phyloP scores from a whole-genome alignment of 306 rosid species.

The Quercus suber region DNA sequence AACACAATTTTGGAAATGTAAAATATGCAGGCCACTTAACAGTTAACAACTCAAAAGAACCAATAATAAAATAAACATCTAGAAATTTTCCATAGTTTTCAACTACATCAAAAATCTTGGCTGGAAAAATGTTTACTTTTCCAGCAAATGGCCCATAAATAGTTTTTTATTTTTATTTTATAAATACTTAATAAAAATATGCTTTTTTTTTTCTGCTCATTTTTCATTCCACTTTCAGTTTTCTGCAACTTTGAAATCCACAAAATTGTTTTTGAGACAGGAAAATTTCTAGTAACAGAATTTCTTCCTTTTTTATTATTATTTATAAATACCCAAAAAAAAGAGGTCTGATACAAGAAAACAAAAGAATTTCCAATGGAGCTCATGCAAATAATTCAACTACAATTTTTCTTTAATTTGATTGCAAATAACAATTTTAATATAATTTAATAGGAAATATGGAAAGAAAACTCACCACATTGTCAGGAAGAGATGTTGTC shows the following conservation, averaged over 20 bases:
- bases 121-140: not conserved
- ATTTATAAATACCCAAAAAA: too few species aligned
- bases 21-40: not conserved
- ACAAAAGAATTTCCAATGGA: not conserved
- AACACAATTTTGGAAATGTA: not conserved
- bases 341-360: not conserved
- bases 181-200: not conserved
- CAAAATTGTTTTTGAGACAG: not conserved
- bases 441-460: conserved; percentile 3
- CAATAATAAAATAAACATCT: not conserved
- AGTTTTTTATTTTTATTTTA: too few species aligned
- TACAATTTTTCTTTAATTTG: conserved; percentile 2
- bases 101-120: not conserved
- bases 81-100: not conserved
- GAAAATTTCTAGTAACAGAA: not conserved
- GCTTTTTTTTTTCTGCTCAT: not conserved
- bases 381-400: not conserved
- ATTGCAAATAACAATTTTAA: not conserved
- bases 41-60: not conserved
- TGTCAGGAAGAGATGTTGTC: conserved; percentile 94
- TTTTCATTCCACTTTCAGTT: not conserved
- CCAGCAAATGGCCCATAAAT: not conserved
- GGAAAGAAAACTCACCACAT: conserved; percentile 66
- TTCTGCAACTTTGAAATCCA: not conserved
- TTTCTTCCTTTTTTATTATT: too few species aligned